A percentile compares a stretch with the other conserved stretches of the same genome.
phyloP scores from a whole-genome alignment of 2,329 filamentous ascomycete genomes.

The Spiromastix sp. region DNA sequence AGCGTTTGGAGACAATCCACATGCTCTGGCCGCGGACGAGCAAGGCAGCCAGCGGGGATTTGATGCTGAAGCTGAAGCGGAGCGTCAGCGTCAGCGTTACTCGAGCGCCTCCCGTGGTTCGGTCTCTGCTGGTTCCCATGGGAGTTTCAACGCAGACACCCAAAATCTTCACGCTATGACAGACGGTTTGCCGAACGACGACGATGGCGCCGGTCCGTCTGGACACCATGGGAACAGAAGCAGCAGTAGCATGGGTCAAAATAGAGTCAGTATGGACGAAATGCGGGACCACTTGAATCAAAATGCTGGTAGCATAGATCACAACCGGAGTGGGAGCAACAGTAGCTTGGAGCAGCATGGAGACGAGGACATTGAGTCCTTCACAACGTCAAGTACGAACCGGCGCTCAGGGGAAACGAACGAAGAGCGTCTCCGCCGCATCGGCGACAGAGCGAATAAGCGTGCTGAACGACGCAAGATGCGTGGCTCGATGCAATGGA shows the following conservation, averaged over 20 bases:
- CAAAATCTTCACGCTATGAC: neutral
- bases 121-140: too few species aligned
- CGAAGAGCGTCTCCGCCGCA: slow-evolving; percentile 11
- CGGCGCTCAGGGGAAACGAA: slow-evolving; percentile 5
- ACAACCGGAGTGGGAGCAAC: slow-evolving; percentile 4
- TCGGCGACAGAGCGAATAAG: slow-evolving; percentile 27
- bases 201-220: slow-evolving; percentile 12
- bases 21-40: slow-evolving; percentile 43
- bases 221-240: too few species aligned
- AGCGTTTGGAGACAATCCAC: slow-evolving; percentile 72
- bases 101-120: too few species aligned
- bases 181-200: slow-evolving; percentile 6
- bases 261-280: too few species aligned
- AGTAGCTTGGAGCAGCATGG: too few species aligned
- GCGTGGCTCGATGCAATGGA: slow-evolving; percentile 90
- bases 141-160: neutral
- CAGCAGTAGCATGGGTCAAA: too few species aligned
- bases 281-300: too few species aligned
- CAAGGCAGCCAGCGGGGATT: slow-evolving; percentile 33
- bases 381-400: slow-evolving; percentile 6
- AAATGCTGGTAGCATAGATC: slow-evolving; percentile 19
- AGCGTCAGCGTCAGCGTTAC: too few species aligned
- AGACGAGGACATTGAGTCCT: slow-evolving; percentile 8
- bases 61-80: too few species aligned
- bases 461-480: slow-evolving; percentile 66